phyloP scores from a whole-genome alignment of 805 yeast genomes.

The Hyphopichia homilentoma region DNA sequence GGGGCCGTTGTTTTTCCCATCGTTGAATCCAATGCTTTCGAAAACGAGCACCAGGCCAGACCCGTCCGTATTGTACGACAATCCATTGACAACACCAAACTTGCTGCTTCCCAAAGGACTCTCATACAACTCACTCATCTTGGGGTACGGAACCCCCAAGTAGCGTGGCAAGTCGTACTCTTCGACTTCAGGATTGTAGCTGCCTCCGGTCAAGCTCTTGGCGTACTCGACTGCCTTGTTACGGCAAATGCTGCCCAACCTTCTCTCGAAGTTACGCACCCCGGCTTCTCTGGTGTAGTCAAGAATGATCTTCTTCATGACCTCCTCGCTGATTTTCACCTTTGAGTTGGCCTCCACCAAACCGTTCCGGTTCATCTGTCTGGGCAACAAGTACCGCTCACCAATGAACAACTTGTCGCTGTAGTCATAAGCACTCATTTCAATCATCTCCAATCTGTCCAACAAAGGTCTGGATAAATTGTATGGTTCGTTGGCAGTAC shows the following conservation, averaged over 20 bases:
- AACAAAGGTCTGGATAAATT: constrained; percentile 71
- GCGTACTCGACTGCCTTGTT: constrained; percentile 74
- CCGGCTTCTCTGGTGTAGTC: constrained; percentile 84
- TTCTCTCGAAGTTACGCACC: constrained; percentile 74
- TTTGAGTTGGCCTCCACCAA: constrained; percentile 26
- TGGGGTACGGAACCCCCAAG: constrained; percentile 61
- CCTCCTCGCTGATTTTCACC: constrained; percentile 47
- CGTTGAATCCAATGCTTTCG: constrained; percentile 70
- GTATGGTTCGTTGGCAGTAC: constrained; percentile 79
- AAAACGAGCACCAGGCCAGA: constrained; percentile 77
- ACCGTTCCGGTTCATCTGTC: constrained; percentile 70
- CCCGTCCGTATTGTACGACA: constrained; percentile 84
- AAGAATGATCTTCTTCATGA: constrained; percentile 58
- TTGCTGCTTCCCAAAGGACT: constrained; percentile 45
- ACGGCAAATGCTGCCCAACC: constrained; percentile 72
- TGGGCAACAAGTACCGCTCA: constrained; percentile 62
- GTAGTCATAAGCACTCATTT: constrained; percentile 74
- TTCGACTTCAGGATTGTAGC: constrained; percentile 41
- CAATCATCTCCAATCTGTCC: constrained; percentile 81
- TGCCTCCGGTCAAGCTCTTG: constrained; percentile 17
- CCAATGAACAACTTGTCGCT: constrained; percentile 76
- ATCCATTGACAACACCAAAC: constrained; percentile 80
- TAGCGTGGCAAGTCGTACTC: constrained; percentile 60
- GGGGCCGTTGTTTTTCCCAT: constrained; percentile 25
- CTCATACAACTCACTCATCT: constrained; percentile 26